phyloP scores from a whole-genome alignment of 805 yeast genomes.

The Metschnikowia arizonensis region DNA sequence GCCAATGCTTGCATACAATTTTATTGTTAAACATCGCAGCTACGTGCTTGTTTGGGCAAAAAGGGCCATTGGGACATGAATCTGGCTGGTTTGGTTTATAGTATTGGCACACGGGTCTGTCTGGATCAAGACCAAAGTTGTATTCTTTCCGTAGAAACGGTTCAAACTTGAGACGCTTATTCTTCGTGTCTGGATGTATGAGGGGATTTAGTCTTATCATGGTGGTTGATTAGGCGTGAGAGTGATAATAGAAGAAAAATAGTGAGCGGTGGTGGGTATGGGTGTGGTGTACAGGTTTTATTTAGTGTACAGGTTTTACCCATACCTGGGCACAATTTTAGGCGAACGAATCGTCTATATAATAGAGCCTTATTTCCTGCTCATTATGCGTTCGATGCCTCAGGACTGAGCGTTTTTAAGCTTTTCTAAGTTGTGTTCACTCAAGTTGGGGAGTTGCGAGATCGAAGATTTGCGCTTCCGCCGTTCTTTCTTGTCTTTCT shows the following conservation, averaged over 20 bases:
- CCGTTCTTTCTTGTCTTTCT: conserved; percentile 38
- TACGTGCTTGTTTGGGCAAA: conserved; percentile 84
- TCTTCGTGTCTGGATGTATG: conserved; percentile 39
- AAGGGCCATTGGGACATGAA: conserved; percentile 80
- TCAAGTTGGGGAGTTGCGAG: conserved; percentile 8
- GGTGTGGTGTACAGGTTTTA: background rate
- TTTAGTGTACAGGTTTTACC: background rate
- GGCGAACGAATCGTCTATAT: background rate
- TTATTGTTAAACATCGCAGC: conserved; percentile 45
- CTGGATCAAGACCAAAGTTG: conserved; percentile 75
- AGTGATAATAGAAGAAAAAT: background rate
- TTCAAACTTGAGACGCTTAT: conserved; percentile 60
- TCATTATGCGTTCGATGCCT: conserved; percentile 24
- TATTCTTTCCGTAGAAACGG: conserved; percentile 76
- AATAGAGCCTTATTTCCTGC: background rate
- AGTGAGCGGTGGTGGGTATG: conserved; percentile 38
- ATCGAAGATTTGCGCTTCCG: conserved; percentile 21
- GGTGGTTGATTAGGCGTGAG: background rate
- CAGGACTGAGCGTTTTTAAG: background rate
- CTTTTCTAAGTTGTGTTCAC: conserved; percentile 10
- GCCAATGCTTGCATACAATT: conserved; percentile 97
- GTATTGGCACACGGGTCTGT: conserved; percentile 80
- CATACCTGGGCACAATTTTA: background rate
- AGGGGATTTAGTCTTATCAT: conserved; percentile 39
- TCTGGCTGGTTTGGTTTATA: conserved; percentile 54